Base-by-base conservation (phyloP, 225 moss, liverwort and hornwort species). In the Physcomitrium patens region DNA sequence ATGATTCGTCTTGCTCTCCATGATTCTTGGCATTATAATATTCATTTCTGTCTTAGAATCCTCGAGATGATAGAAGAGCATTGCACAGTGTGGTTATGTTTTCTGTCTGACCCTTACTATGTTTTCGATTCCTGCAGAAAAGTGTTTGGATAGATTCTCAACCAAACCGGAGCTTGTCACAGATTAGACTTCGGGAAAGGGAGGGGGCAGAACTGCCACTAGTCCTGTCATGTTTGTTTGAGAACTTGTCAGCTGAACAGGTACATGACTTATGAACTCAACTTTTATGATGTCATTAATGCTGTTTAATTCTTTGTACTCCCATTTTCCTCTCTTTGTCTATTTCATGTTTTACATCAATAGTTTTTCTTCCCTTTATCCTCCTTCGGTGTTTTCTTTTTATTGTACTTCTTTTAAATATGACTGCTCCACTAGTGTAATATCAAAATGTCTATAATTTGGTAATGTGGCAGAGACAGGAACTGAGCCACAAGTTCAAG, bases 401-500 rank as follows among this genome's bases (percentile, higher is more conserved):
- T 37, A 4, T 7, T 37, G 31, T 37, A 4, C 5, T 37, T 37
- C 7, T 1, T 37, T 37, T 1, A 37, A 7, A 4, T 37, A 37
- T 37, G 31, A 37, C 31, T 66, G 26, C 42, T 59, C 54, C 46
- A 50, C 18, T 15, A 49, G 24, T 10, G 22, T 1, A 57, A 6
- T 48, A 63, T 14, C 41, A 58, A 65, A 24, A 70, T 64, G 43
- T 11, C 41, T 52, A 8, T 56, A 20, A 42, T 69, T 75, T 37
- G 53, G 42, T 62, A 18, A 48, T 18, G 53, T 61, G 69, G 69
- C 74, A 94, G 93, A 89, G 82, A 50, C 88, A 88, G 64, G 93
- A 88, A 77, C 60, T 91, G 68, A 84, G 88, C 50, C 86, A 88
- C 79, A 87, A 94, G 81, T 69, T 90, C 63, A 86, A 91, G 74